Conservation (phyloP, 2,329 filamentous ascomycete species). For the Ophiosphaerella korrae region DNA sequence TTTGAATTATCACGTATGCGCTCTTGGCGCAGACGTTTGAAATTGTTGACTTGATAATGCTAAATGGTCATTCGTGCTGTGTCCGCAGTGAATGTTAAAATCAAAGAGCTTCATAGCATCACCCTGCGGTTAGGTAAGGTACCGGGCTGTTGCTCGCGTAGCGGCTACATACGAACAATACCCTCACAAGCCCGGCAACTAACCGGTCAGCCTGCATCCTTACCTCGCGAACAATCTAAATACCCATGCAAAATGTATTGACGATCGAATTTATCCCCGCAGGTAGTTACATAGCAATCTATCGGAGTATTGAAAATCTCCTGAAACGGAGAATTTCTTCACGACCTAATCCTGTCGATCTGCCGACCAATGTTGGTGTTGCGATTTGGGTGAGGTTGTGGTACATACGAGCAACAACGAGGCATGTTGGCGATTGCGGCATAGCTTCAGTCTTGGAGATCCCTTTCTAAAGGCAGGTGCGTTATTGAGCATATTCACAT, state of each 20-base stretch:
- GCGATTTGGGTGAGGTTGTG: neutral
- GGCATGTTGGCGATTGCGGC: neutral
- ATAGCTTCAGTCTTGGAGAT: neutral
- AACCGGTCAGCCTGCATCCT: neutral
- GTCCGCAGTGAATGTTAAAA: too few relatives aligned
- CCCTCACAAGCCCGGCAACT: neutral
- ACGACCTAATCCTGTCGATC: conserved; percentile 3
- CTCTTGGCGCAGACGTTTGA: too few relatives aligned
- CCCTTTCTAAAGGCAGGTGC: too few relatives aligned
- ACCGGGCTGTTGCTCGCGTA: too few relatives aligned
- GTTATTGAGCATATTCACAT: too few relatives aligned
- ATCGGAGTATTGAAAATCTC: conserved; percentile 18
- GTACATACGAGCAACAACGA: neutral
- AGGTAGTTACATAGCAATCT: conserved; percentile 9
- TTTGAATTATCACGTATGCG: too few relatives aligned
- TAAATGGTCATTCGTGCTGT: too few relatives aligned
- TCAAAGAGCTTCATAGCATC: too few relatives aligned
- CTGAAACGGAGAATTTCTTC: conserved; percentile 9
- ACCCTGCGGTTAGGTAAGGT: too few relatives aligned
- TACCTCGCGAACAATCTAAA: conserved; percentile 4
- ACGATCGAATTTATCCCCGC: neutral
- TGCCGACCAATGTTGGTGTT: conserved; percentile 8
- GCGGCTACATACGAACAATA: too few relatives aligned
- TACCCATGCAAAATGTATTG: conserved; percentile 9
- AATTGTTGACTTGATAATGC: too few relatives aligned